Conservation (phyloP, 2,329 filamentous ascomycete species). For the Monilinia aucupariae region DNA sequence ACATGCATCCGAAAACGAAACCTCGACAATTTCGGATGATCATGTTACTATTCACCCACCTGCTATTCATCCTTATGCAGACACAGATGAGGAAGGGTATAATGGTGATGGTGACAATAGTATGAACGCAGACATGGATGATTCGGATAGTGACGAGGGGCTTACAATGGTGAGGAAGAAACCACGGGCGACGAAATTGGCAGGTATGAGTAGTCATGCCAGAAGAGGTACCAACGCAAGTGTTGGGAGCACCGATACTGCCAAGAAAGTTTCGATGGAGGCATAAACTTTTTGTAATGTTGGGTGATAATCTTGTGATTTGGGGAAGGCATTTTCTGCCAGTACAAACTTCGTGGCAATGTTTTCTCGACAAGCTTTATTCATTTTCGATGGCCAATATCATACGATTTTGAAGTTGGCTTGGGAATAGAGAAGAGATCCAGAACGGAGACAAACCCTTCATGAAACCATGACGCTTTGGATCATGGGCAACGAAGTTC, state of each 20-base stretch:
- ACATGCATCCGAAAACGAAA: conserved; percentile 21
- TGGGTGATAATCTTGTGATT: conserved; percentile 1
- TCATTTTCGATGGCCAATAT: not conserved
- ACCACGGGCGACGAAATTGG: conserved; percentile 32
- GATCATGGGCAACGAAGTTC: not conserved
- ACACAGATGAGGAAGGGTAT: conserved; percentile 32
- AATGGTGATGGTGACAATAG: conserved; percentile 30
- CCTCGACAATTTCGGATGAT: conserved; percentile 10
- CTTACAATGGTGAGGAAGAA: conserved; percentile 36
- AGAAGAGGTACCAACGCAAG: conserved; percentile 57
- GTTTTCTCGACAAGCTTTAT: not conserved
- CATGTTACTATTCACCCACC: conserved; percentile 7
- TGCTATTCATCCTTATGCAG: conserved; percentile 18
- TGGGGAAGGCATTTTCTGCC: not conserved
- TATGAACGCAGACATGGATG: conserved; percentile 27
- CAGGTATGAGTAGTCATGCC: conserved; percentile 16
- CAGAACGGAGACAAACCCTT: not conserved
- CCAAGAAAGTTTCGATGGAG: conserved; percentile 45
- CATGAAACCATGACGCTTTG: not conserved
- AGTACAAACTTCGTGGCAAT: not conserved
- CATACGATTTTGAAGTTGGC: not conserved
- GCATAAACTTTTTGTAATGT: conserved; percentile 15
- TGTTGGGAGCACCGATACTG: conserved; percentile 57
- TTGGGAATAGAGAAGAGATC: not conserved
- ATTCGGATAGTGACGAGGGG: conserved; percentile 35